phyloP scores from a whole-genome alignment of 768 basidiomycete species.

The Pleurotus citrinopileatus region DNA sequence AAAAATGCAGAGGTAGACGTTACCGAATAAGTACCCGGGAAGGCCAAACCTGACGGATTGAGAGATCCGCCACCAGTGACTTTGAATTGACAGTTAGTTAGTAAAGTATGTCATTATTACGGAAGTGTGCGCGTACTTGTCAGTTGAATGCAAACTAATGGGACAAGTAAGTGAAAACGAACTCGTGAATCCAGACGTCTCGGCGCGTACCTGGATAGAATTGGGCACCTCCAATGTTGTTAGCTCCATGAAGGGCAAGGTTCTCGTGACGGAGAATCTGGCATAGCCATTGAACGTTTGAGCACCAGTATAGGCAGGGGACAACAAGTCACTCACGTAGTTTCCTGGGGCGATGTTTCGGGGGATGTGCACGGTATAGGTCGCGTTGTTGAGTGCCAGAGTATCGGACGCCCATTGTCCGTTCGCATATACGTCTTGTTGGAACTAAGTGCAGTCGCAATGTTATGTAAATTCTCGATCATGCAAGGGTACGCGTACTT shows the following conservation, averaged over 20 bases:
- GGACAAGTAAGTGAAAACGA: not conserved
- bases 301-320: not conserved
- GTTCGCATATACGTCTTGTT: conserved; percentile 31
- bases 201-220: conserved; percentile 27
- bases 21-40: conserved; percentile 35
- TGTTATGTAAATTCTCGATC: not conserved
- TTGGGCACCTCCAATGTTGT: conserved; percentile 30
- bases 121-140: conserved; percentile 19
- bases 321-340: conserved; percentile 24
- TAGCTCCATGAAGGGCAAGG: conserved; percentile 33
- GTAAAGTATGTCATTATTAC: not conserved
- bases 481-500: not conserved
- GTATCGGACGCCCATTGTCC: conserved; percentile 36
- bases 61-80: conserved; percentile 33
- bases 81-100: conserved; percentile 7
- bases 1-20: not conserved
- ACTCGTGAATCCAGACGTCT: not conserved
- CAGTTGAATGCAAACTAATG: conserved; percentile 33
- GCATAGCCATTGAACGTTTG: not conserved
- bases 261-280: conserved; percentile 37
- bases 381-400: conserved; percentile 30
- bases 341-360: conserved; percentile 33
- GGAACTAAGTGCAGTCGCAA: too few species aligned
- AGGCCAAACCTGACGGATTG: conserved; percentile 33
- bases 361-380: conserved; percentile 33